Base-by-base conservation (phyloP, 2,329 filamentous ascomycete genomes). In the Rhytidhysteron rufulum region DNA sequence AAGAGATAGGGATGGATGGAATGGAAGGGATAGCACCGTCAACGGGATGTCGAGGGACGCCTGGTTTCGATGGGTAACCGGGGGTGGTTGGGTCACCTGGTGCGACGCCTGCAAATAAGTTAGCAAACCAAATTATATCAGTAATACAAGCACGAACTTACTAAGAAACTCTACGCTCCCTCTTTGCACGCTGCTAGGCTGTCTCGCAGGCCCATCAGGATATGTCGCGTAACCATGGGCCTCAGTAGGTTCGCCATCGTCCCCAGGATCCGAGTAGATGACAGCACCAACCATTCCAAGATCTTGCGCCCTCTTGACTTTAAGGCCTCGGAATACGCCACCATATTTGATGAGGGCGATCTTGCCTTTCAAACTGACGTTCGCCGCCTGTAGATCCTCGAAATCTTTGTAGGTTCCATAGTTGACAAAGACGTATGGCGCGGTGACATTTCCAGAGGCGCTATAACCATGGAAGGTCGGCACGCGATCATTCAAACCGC, bases 401-500 rank as follows among this genome's bases (percentile, higher is more conserved):
- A 83, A 97, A 60, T 97, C 91, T 48, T 77, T 70, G 58, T 83
- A 94, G 1, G 86, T 93, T 38, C 90, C 91, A 57, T 93, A 95
- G 66, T 96, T 96, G 61, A 87, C 88, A 57, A 85, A 97, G 22
- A 95, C 86, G 50, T 87, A 93, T 11, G 81, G 79, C 3, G 81
- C 88, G 0, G 91, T 96, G 34, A 94, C 91, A 62, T 97, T 95
- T 20, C 91, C 91, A 44, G 76, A 90, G 4, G 89, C 89, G 4
- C 88, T 95, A 65, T 96, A 97, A 39, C 91, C 93, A 59, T 97
- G 91, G 70, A 97, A 97, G 0, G 85, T 91, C 1, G 91, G 89
- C 18, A 97, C 77, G 21, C 88, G 75, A 54, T 89, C 78, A 8
- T 77, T 67, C 33, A 88, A 71, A 17, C 81, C 77, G 15, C 82